phyloP scores from a whole-genome alignment of 257 asterid species.

The Solanum chaucha region DNA sequence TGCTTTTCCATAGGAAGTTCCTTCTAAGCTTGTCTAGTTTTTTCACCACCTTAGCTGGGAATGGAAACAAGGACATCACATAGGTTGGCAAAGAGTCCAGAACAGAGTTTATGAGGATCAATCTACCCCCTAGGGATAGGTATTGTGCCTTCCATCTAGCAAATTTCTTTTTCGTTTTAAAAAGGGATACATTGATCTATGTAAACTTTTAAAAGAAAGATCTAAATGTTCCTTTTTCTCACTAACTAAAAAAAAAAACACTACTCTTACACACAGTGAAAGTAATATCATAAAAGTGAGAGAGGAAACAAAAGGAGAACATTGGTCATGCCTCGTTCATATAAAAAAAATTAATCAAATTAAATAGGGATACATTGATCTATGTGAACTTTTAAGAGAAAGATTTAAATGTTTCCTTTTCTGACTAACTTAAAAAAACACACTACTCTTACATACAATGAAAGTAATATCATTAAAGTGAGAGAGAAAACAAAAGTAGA shows the following conservation, averaged over 20 bases:
- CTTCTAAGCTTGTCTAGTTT: too few species aligned
- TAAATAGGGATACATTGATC: not conserved
- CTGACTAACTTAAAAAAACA: not conserved
- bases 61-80: too few species aligned
- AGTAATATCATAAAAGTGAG: not conserved
- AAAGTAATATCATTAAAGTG: not conserved
- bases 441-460: not conserved
- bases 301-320: not conserved
- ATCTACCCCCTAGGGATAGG: not conserved
- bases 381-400: not conserved
- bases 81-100: too few species aligned
- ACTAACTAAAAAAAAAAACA: too few species aligned
- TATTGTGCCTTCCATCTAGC: too few species aligned
- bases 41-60: too few species aligned
- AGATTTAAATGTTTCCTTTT: not conserved
- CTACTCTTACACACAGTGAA: not conserved
- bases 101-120: too few species aligned
- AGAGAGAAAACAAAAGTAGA: not conserved
- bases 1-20: too few species aligned
- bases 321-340: not conserved
- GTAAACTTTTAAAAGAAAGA: too few species aligned
- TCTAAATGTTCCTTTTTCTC: too few species aligned
- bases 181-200: too few species aligned
- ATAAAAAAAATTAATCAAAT: not conserved
- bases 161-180: too few species aligned